Evolutionary conservation across 306 rosid genomes (phyloP), one percentile per base, ranked within the genome.

Genomic region (Cucurbita ficifolia): DNA sequence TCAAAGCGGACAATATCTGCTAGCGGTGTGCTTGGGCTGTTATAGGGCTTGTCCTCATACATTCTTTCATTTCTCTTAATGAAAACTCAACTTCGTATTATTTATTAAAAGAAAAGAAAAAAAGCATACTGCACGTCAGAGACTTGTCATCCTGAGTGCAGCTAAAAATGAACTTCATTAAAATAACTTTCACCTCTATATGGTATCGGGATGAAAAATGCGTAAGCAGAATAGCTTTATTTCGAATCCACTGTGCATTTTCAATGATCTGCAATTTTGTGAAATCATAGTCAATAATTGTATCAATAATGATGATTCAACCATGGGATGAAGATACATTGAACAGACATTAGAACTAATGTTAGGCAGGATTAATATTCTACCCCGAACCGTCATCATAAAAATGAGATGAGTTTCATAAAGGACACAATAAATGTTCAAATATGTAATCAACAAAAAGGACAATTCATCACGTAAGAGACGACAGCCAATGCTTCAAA

Each of bases 161-260:
- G 17, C 13, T 36, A 6, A 68, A 33, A 53, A 36, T 22, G 39
- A 75, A 77, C 46, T 16, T 45, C 12, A 43, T 64, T 75, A 3
- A 43, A 76, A 56, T 14, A 39, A 74, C 42, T 38, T 29, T 83
- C 84, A 94, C 98, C 98, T 89, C 98, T 75, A 89, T 4, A 77
- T 71, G 88, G 81, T 94, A 94, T 76, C 98, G 87, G 19, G 98
- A 84, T 24, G 98, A 94, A 84, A 94, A 94, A 87, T 90, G 98
- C 63, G 98, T 94, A 80, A 94, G 83, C 55, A 94, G 58, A 86
- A 90, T 82, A 7, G 96, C 82, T 82, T 94, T 94, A 83, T 89
- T 94, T 79, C 97, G 89, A 76, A 94, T 90, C 98, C 98, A 90
- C 72, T 86, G 81, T 17, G 94, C 89, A 68, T 94, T 86, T 79